Base-by-base conservation (phyloP, 2,329 filamentous ascomycete species). In the Claviceps pazoutovae region DNA sequence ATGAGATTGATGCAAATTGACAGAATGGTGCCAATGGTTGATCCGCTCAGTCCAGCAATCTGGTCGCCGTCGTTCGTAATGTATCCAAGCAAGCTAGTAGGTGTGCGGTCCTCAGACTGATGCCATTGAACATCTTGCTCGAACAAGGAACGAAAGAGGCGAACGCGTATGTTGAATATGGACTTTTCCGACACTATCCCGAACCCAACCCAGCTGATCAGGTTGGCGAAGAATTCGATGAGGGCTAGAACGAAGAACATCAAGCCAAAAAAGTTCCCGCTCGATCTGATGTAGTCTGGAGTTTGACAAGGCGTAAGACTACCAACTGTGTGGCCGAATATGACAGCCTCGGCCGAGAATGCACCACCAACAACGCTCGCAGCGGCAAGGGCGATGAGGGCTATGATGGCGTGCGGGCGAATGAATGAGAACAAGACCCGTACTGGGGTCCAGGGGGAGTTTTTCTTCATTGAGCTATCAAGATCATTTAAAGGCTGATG, bases 91-190 rank as follows among this genome's bases (percentile, higher is more conserved):
- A 89, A 70, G 11, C 73, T 67, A 0, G 79, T 73, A 0, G 84
- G 80, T 1, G 74, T 82, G 23, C 83, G 75, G 4, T 73, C 75
- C 21, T 78, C 72, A 0, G 81, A 80, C 60, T 86, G 79, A 59
- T 88, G 84, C 84, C 83, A 88, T 54, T 83, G 74, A 47, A 85
- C 67, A 55, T 82, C 79, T 64, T 86, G 83, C 53, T 79, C 71
- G 49, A 86, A 75, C 1, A 87, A 66, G 0, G 82, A 79, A 2
- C 80, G 75, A 61, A 87, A 78, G 0, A 80, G 82, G 1, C 83
- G 64, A 2, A 83, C 74, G 50, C 83, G 74, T 9, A 84, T 75
- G 45, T 72, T 75, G 62, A 80, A 82, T 1, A 87, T 69, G 1
- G 85, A 66, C 55, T 82, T 78, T 61, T 88, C 83, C 0, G 83